Base-by-base conservation (phyloP, 2,329 filamentous ascomycete genomes). In the Trichoderma atroviride region DNA sequence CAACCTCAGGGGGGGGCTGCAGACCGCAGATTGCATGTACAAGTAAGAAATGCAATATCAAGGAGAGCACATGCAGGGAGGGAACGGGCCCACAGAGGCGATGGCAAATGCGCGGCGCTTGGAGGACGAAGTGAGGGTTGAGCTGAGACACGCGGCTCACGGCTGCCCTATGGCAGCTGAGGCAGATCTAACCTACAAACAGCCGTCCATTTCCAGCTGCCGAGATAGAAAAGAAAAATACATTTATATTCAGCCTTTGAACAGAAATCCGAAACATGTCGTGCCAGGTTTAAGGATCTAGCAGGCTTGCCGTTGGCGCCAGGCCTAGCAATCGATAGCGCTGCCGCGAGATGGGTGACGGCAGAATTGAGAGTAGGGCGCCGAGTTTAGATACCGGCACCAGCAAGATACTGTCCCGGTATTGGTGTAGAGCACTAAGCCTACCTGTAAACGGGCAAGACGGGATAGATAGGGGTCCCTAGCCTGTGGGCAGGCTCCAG, bases 1-100 rank as follows among this genome's bases (percentile, higher is more conserved):
- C 27, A 22, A n/a, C 16, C 63, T 59, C 64, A 67, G 55, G 64
- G 63, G 63, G 29, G 64, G 55, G 64, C 19, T 59, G 5, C 64
- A 5, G 24, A 29, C 37, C 55, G 55, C 55, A 31, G 64, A 43
- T 27, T 59, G 19, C 37, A 24, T 56, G 53, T n/a, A 33, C 37
- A 24, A 33, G 53, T n/a, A 33, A 24, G 22, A 33, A 33, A 31
- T 61, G 37, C 37, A 55, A 63, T 43, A 43, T 43, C 40, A n/a
- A 43, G 19, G 40, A 9, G 7, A 43, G 19, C 11, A 35, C 33
- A 35, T 35, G 33, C 37, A 55, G 31, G 61, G 61, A 64, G 61
- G 61, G 31, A 1, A 22, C 19, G 27, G 52, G 50, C 9, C 43
- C 60, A 63, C 60, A 63, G 60, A 27, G 14, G 31, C n/a, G 29